These are phyloP conservation scores for Borovskyia barvae DNA, from an alignment of 208 protist genomes.

Conservation along the genomic window DNA sequence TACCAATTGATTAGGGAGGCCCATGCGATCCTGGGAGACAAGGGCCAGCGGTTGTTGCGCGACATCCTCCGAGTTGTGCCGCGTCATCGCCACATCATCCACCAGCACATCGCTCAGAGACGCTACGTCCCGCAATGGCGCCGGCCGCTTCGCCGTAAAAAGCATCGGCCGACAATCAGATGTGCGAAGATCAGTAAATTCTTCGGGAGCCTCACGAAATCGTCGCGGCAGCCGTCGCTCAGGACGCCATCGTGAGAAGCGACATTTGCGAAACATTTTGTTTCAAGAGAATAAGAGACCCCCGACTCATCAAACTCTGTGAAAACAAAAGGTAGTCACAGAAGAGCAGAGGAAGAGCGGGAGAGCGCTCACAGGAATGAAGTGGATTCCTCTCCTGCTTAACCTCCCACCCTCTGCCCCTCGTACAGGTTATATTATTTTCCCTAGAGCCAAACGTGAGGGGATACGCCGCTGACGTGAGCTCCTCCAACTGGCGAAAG, in stretches of 20 bases:
- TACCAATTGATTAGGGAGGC: constrained; percentile 73
- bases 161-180: constrained; percentile 68
- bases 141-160: constrained; percentile 73
- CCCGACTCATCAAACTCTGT: too few species aligned
- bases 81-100: constrained; percentile 31
- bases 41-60: constrained; percentile 55
- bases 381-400: too few species aligned
- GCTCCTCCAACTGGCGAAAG: too few species aligned
- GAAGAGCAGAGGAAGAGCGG: background rate
- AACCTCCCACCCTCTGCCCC: too few species aligned
- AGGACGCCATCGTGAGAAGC: constrained; percentile 44
- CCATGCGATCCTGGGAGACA: constrained; percentile 79
- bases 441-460: too few species aligned
- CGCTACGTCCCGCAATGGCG: constrained; percentile 56
- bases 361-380: too few species aligned
- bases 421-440: too few species aligned
- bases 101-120: constrained; percentile 61
- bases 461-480: too few species aligned
- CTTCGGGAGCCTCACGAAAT: constrained; percentile 76
- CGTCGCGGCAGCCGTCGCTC: constrained; percentile 71
- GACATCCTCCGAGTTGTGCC: constrained; percentile 20
- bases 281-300: too few species aligned
- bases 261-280: constrained; percentile 21
- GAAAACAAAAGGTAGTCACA: background rate
- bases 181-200: constrained; percentile 78